Conservation (phyloP, 768 basidiomycete genomes). For the Kwoniella europaea region DNA sequence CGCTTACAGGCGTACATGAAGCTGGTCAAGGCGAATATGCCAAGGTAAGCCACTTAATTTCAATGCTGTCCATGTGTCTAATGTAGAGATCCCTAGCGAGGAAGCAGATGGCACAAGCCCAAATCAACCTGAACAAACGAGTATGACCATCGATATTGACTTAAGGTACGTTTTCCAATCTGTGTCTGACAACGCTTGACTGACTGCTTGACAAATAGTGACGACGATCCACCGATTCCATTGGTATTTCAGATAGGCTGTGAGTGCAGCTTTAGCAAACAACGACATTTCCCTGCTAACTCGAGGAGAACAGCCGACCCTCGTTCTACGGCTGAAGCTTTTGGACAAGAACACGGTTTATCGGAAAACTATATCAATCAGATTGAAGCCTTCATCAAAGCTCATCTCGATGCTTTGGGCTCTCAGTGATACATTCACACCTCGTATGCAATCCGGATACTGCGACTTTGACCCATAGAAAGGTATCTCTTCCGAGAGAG, state of each 20-base stretch:
- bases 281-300: background rate
- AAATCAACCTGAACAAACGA: background rate
- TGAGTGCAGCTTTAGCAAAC: slow-evolving; percentile 9
- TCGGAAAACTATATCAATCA: slow-evolving; percentile 50
- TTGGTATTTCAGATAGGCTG: slow-evolving; percentile 34
- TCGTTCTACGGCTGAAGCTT: slow-evolving; percentile 35
- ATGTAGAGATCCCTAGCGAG: background rate
- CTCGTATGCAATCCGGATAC: background rate
- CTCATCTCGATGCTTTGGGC: slow-evolving; percentile 6
- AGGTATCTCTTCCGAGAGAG: no score
- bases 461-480: no score
- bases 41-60: slow-evolving; percentile 11
- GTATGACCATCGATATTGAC: slow-evolving; percentile 49
- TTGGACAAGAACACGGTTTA: slow-evolving; percentile 43
- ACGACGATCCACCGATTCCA: slow-evolving; percentile 45
- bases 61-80: background rate
- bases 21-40: slow-evolving; percentile 25
- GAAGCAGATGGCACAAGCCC: background rate
- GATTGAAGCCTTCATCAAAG: slow-evolving; percentile 48
- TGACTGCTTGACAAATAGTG: slow-evolving; percentile 29
- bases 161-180: slow-evolving; percentile 26
- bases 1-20: slow-evolving; percentile 1
- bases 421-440: background rate
- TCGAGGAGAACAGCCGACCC: slow-evolving; percentile 32
- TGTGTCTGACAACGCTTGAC: background rate